Base-by-base conservation (phyloP, 2,329 filamentous ascomycete species). In the Lecanosticta acicola region DNA sequence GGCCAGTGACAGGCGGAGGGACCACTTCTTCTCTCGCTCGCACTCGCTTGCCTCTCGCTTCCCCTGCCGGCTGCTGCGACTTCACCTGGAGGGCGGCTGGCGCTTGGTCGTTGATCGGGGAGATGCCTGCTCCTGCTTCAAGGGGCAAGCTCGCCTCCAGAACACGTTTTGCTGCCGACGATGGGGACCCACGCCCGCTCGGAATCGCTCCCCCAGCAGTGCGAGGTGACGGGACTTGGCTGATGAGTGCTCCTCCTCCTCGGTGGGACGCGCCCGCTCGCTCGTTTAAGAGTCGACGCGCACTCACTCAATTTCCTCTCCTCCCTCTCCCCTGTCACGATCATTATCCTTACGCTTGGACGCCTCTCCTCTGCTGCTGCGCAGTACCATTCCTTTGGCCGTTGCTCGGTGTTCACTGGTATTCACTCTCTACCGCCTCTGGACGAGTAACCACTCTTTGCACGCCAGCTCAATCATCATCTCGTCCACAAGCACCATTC, bases 251-350 rank as follows among this genome's bases (percentile, higher is more conserved):
- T 39, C 43, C 41, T 43, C 43, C 24, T 37, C 21, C 45, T 49
- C 43, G 48, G 40, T 42, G 39, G 29, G 19, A 17, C 19, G 37
- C 19, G 13, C 20, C 42, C 43, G 29, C 34, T 45, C 42, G 20
- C 24, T 26, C 26, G 42, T 43, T 53, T 29, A 72, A 73, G 55
- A 70, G 49, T 71, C n/a, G 44, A 48, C 55, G 58, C 55, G 51
- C 55, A 39, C 34, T 39, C 39, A 32, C 24, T 49, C 43, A 43
- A 46, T 41, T 48, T 45, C 46, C 14, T 32, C 19, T 36, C 26
- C 18, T 18, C 26, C 21, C 20, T 38, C 46, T 46, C 51, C 47
- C 47, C 45, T 51, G 41, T 48, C 42, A 54, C 58, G 42, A 52
- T 57, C 57, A 54, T 54, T 55, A 56, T 50, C 48, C 45, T 46